Conservation (phyloP, 495 filamentous ascomycete genomes). For the Aspergillus panamensis region DNA sequence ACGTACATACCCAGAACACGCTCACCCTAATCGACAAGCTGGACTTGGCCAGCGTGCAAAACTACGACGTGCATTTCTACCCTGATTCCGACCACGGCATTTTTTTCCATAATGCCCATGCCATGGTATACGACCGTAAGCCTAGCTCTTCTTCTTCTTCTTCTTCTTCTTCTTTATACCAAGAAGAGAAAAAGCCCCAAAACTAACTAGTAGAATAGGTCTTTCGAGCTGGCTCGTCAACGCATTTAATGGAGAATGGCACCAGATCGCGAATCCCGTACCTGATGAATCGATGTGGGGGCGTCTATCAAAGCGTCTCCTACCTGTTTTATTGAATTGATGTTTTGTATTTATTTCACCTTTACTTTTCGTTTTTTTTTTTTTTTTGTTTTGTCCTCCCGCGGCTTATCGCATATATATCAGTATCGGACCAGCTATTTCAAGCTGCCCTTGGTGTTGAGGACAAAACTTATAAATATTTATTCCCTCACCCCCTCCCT, state of each 20-base stretch:
- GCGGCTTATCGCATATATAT: background rate
- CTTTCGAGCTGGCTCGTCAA: conserved; percentile 91
- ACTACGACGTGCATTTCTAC: conserved; percentile 95
- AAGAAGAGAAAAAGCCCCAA: conserved; percentile 1
- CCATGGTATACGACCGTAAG: conserved; percentile 93
- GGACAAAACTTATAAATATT: no score
- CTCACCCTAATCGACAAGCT: conserved; percentile 81
- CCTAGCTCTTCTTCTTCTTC: conserved; percentile 16
- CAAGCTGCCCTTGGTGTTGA: no score
- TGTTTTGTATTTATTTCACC: background rate
- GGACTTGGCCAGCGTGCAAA: conserved; percentile 78
- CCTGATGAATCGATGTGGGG: conserved; percentile 45
- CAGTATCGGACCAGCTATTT: no score
- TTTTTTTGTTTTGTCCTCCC: background rate
- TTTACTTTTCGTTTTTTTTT: no score
- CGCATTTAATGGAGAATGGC: conserved; percentile 96
- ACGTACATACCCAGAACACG: conserved; percentile 94
- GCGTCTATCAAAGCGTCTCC: conserved; percentile 22
- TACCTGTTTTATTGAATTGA: conserved; percentile 20
- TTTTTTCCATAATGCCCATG: conserved; percentile 88
- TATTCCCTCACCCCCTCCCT: no score
- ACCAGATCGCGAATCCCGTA: conserved; percentile 65
- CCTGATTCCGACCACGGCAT: conserved; percentile 96
- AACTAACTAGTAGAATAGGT: conserved; percentile 50
- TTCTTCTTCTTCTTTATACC: background rate